These are phyloP conservation scores for Meripilus lineatus DNA, from an alignment of 1,284 basidiomycete species.

Conservation along the genomic window DNA sequence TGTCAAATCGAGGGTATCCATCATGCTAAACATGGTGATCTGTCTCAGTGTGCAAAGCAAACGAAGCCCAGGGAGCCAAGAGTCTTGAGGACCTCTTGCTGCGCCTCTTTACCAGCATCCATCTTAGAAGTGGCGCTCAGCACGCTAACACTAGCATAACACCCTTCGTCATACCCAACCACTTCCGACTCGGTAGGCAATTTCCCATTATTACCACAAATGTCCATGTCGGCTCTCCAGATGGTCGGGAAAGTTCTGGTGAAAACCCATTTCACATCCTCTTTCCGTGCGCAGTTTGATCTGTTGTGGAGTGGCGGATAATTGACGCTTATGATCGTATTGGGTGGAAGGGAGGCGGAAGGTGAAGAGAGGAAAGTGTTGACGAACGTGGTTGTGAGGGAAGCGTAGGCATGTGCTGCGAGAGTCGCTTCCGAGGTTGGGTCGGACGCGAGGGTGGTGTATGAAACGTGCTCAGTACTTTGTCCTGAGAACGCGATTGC, in stretches of 20 bases:
- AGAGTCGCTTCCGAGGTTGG: neutral
- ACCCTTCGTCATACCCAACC: constrained; percentile 26
- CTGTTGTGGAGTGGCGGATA: neutral
- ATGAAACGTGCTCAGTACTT: neutral
- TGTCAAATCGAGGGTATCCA: no score
- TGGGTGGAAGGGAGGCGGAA: neutral
- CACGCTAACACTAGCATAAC: constrained; percentile 43
- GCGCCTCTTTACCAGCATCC: constrained; percentile 37
- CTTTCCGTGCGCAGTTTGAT: constrained; percentile 31
- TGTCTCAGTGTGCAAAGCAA: no score
- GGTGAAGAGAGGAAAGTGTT: neutral
- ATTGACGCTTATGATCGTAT: constrained; percentile 1
- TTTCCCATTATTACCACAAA: constrained; percentile 33
- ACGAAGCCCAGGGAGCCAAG: no score
- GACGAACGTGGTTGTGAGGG: constrained; percentile 1
- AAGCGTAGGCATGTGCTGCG: neutral
- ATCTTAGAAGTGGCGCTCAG: constrained; percentile 35
- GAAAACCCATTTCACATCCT: constrained; percentile 39
- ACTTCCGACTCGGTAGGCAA: constrained; percentile 38
- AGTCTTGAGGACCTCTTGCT: constrained; percentile 35
- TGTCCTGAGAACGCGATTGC: constrained; percentile 4
- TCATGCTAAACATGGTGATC: no score
- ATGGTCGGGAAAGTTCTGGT: constrained; percentile 33
- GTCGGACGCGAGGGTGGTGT: constrained; percentile 2
- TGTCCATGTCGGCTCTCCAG: constrained; percentile 32